Percentiles rank a stretch among this genome's conserved stretches.
These are phyloP conservation scores for Fusarium haematococcum DNA, from an alignment of 2,329 filamentous ascomycete species.

Conservation along the genomic window DNA sequence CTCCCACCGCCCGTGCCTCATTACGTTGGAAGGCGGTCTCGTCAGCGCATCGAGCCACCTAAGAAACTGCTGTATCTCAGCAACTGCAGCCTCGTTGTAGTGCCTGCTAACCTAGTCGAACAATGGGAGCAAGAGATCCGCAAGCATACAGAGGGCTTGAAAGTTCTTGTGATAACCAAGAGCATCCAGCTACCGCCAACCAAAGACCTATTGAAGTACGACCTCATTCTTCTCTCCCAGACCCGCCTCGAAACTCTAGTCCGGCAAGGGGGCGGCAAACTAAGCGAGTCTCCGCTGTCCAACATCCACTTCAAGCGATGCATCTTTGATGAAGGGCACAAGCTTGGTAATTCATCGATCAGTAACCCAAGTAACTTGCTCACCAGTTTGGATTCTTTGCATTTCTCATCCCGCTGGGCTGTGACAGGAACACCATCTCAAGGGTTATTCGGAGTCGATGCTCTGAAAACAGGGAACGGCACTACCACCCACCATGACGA, in stretches of 20 bases:
- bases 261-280: slow-evolving; percentile 46
- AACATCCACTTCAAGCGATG: slow-evolving; percentile 86
- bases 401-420: slow-evolving; percentile 83
- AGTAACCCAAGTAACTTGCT: slow-evolving; percentile 68
- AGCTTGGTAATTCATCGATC: slow-evolving; percentile 74
- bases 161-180: slow-evolving; percentile 72
- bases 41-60: slow-evolving; percentile 31
- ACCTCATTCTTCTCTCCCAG: slow-evolving; percentile 83
- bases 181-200: slow-evolving; percentile 66
- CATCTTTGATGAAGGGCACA: slow-evolving; percentile 93
- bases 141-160: slow-evolving; percentile 78
- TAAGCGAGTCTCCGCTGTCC: slow-evolving; percentile 70
- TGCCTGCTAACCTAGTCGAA: slow-evolving; percentile 83
- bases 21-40: slow-evolving; percentile 37
- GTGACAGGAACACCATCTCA: slow-evolving; percentile 91
- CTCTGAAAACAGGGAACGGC: slow-evolving; percentile 1
- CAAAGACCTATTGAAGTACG: slow-evolving; percentile 71
- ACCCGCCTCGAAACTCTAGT: slow-evolving; percentile 75
- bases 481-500: not conserved
- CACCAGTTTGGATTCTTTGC: slow-evolving; percentile 63
- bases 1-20: slow-evolving; percentile 58
- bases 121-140: slow-evolving; percentile 87
- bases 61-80: slow-evolving; percentile 71
- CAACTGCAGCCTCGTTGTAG: slow-evolving; percentile 79
- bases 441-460: slow-evolving; percentile 78